Conservation (phyloP, 441 rosid species). For the Manihot esculenta region DNA sequence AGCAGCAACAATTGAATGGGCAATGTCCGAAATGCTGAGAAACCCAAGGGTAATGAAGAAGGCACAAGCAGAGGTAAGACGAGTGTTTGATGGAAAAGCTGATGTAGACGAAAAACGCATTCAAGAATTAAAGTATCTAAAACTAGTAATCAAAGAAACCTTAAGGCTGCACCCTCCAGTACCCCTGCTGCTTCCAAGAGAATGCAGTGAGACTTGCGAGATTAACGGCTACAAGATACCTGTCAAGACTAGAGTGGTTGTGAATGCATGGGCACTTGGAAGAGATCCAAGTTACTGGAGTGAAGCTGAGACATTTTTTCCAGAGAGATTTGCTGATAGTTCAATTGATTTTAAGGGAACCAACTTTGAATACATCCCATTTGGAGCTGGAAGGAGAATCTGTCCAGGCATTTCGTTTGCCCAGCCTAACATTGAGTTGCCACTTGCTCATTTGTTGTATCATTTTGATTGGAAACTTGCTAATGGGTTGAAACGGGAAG, state of each 20-base stretch:
- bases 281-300: conserved; percentile 32
- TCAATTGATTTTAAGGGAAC: conserved; percentile 27
- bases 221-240: conserved; percentile 31
- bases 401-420: conserved; percentile 36
- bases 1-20: too few relatives aligned
- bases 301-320: conserved; percentile 33
- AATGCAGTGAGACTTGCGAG: conserved; percentile 11
- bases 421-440: conserved; percentile 4
- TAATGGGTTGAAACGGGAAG: conserved; percentile 22
- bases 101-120: conserved; percentile 15
- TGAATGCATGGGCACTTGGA: conserved; percentile 42
- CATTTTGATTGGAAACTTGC: conserved; percentile 49
- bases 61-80: conserved; percentile 29
- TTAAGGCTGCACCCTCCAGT: conserved; percentile 19
- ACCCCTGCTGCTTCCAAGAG: conserved; percentile 33
- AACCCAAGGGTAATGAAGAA: conserved; percentile 20
- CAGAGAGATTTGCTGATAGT: conserved; percentile 31
- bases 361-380: conserved; percentile 32
- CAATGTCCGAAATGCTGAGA: background rate
- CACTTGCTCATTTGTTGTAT: conserved; percentile 29
- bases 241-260: conserved; percentile 10
- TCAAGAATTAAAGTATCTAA: conserved; percentile 12
- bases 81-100: conserved; percentile 7
- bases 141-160: background rate
- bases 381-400: conserved; percentile 41